phyloP scores from a whole-genome alignment of 78 protist species.

The Polysphondylium violaceum region DNA sequence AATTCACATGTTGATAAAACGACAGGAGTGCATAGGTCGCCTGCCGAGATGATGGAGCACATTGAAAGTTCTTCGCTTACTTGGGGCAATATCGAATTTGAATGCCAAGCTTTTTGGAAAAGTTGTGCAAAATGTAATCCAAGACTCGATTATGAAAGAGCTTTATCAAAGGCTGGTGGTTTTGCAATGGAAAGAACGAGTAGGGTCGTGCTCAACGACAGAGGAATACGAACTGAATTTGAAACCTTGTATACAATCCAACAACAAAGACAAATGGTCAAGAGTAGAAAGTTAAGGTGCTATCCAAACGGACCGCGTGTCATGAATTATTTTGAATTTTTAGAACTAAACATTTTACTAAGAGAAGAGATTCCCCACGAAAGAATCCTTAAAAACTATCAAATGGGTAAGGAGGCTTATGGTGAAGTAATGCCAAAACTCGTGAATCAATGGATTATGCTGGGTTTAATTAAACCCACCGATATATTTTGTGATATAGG shows the following conservation, averaged over 20 bases:
- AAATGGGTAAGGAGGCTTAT: slow-evolving; percentile 19
- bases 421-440: slow-evolving; percentile 50
- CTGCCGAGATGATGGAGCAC: not conserved
- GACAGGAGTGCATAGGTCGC: not conserved
- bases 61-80: not conserved
- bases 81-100: no score
- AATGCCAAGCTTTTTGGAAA: no score
- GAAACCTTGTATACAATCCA: not conserved
- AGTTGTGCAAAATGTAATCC: no score
- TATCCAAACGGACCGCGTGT: not conserved
- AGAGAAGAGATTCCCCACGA: not conserved
- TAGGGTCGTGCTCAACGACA: no score
- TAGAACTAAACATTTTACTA: not conserved
- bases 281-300: not conserved
- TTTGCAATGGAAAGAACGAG: not conserved
- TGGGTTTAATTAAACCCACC: slow-evolving; percentile 13
- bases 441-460: slow-evolving; percentile 1
- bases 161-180: not conserved
- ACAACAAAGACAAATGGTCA: not conserved
- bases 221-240: no score
- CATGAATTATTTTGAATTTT: not conserved
- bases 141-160: not conserved
- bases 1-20: not conserved
- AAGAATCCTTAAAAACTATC: not conserved
- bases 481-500: slow-evolving; percentile 48